Percentiles rank a stretch among this genome's conserved stretches.
Evolutionary conservation across 306 rosid species (phyloP).

Genomic region (Dicorynia guianensis): DNA sequence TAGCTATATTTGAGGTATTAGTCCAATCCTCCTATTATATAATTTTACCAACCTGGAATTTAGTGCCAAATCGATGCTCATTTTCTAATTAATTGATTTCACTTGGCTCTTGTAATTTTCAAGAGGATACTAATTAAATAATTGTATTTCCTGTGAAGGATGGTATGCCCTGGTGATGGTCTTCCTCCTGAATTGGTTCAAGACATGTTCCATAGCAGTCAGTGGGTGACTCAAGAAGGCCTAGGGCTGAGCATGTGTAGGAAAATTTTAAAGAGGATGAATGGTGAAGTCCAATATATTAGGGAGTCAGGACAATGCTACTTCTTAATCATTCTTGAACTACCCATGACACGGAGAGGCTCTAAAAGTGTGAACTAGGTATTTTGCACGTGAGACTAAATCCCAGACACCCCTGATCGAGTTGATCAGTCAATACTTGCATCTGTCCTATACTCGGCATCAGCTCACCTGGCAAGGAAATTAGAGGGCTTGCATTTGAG

Average conservation of each 20-base stretch:
- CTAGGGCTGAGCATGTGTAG: conserved; percentile 93
- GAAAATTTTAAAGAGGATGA: conserved; percentile 88
- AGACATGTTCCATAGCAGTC: conserved; percentile 89
- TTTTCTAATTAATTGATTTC: conserved; percentile 12
- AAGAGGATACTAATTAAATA: conserved; percentile 7
- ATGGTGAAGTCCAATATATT: conserved; percentile 90
- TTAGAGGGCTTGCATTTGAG: conserved; percentile 40
- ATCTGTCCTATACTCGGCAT: conserved; percentile 11
- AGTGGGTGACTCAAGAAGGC: conserved; percentile 90
- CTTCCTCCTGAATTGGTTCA: conserved; percentile 88
- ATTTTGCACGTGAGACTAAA: conserved; percentile 36
- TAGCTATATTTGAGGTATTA: conserved; percentile 4
- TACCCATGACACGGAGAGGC: conserved; percentile 68
- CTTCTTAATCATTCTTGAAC: conserved; percentile 80
- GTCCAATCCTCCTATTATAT: background rate
- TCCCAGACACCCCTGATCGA: conserved; percentile 28
- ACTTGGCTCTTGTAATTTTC: conserved; percentile 20
- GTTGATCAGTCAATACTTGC: background rate
- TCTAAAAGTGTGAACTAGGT: conserved; percentile 50
- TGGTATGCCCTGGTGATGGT: conserved; percentile 97
- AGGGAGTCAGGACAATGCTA: conserved; percentile 93
- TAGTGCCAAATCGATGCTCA: conserved; percentile 14
- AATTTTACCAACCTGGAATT: conserved; percentile 6
- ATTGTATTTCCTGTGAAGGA: conserved; percentile 56
- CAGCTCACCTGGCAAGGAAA: conserved; percentile 41